Conservation (phyloP, 2,329 filamentous ascomycete species). For the Fusarium bulbicola region DNA sequence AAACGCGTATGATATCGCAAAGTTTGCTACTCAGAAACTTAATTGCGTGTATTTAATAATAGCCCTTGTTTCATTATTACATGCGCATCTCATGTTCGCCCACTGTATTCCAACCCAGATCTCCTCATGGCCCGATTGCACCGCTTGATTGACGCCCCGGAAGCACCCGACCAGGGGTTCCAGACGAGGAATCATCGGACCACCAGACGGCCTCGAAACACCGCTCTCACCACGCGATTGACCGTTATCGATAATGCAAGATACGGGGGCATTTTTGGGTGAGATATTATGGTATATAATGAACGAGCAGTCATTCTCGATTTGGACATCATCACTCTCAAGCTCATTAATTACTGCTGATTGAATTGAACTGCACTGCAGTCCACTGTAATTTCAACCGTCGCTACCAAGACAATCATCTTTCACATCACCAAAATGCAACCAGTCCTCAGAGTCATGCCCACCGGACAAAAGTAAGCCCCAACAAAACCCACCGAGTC, state of each 20-base stretch:
- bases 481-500: neutral
- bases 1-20: neutral
- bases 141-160: slow-evolving; percentile 15
- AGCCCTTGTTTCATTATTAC: neutral
- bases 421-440: slow-evolving; percentile 25
- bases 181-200: slow-evolving; percentile 16
- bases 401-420: neutral
- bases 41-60: neutral
- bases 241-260: slow-evolving; percentile 2
- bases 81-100: neutral
- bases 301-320: neutral
- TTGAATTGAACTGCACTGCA: neutral
- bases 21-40: neutral
- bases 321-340: neutral
- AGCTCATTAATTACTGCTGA: neutral
- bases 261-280: neutral
- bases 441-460: slow-evolving; percentile 21
- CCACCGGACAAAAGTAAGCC: slow-evolving; percentile 30
- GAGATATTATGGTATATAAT: slow-evolving; percentile 10
- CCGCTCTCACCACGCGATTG: slow-evolving; percentile 21
- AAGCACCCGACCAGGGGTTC: slow-evolving; percentile 24
- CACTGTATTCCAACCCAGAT: neutral
- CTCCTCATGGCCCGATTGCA: slow-evolving; percentile 16
- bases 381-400: neutral
- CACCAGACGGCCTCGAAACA: slow-evolving; percentile 28